Evolutionary conservation across 225 moss, liverwort and hornwort genomes (phyloP).

Genomic region (Straminergon stramineum): DNA sequence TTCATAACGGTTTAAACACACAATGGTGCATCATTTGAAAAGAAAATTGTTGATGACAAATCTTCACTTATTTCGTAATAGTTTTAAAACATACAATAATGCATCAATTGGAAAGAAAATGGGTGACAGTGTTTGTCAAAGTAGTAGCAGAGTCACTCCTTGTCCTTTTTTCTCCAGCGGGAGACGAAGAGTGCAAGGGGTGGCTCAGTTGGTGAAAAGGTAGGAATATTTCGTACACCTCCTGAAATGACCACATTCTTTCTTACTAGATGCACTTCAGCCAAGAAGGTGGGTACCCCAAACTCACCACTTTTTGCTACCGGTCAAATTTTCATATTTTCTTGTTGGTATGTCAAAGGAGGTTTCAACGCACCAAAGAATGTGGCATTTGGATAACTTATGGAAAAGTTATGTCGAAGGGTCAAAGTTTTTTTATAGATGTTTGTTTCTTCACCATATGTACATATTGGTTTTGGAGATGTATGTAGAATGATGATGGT

Average conservation of each 20-base stretch:
- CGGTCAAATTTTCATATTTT: background rate
- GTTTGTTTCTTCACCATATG: background rate
- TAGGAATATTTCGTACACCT: background rate
- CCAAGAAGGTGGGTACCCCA: background rate
- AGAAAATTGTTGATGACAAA: background rate
- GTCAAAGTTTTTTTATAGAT: background rate
- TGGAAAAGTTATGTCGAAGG: background rate
- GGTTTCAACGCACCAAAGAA: background rate
- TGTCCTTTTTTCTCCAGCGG: background rate
- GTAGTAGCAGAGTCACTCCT: background rate
- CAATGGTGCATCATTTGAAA: background rate
- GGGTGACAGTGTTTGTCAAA: background rate
- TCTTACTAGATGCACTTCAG: background rate
- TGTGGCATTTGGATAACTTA: fast-evolving
- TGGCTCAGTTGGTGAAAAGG: background rate
- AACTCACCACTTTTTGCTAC: background rate
- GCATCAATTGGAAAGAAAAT: background rate
- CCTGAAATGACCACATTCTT: background rate
- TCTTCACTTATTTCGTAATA: background rate
- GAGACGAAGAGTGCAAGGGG: background rate
- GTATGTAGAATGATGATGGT: fast-evolving
- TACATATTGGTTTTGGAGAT: background rate
- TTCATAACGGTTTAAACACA: background rate
- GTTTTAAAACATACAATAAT: background rate
- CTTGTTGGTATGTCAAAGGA: background rate